A percentile compares a stretch with the other conserved stretches of the same genome.
These are phyloP conservation scores for Starmerella bacillaris DNA, from an alignment of 805 yeast genomes.

Conservation along the genomic window DNA sequence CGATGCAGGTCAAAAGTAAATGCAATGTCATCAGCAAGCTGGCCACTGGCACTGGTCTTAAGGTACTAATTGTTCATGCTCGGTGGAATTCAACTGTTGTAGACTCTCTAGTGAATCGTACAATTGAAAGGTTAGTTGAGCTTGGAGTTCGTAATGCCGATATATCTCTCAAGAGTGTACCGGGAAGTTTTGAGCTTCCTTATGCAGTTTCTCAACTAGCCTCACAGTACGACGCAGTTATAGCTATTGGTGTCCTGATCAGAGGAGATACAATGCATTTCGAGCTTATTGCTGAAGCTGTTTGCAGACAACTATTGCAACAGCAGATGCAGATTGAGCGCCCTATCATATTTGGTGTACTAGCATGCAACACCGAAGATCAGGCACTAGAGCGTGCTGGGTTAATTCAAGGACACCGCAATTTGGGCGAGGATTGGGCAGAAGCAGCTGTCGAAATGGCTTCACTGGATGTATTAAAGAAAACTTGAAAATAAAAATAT, in stretches of 20 bases:
- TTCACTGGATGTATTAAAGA: too few relatives aligned
- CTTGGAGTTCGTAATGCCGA: slow-evolving; percentile 61
- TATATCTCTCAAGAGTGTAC: slow-evolving; percentile 69
- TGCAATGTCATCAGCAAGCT: slow-evolving; percentile 56
- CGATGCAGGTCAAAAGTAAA: slow-evolving; percentile 42
- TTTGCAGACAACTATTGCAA: slow-evolving; percentile 67
- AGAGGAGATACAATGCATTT: slow-evolving; percentile 97
- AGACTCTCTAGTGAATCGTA: slow-evolving; percentile 64
- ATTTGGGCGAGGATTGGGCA: slow-evolving; percentile 98
- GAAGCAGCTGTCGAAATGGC: slow-evolving; percentile 97
- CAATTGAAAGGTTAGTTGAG: slow-evolving; percentile 37
- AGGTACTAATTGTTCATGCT: slow-evolving; percentile 81
- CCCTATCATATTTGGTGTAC: slow-evolving; percentile 84
- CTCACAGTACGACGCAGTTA: slow-evolving; percentile 45
- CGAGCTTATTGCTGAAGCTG: slow-evolving; percentile 87
- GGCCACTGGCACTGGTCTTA: slow-evolving; percentile 31
- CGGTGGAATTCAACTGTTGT: slow-evolving; percentile 81
- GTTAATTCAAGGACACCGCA: slow-evolving; percentile 54
- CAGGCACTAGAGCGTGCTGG: slow-evolving; percentile 93
- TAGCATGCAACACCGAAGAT: slow-evolving; percentile 83
- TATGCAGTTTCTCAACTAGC: slow-evolving; percentile 35
- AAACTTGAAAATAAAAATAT: not conserved
- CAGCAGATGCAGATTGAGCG: slow-evolving; percentile 48
- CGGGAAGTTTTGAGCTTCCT: slow-evolving; percentile 91
- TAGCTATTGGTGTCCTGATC: slow-evolving; percentile 85